These are phyloP conservation scores for Beauveria sp. DNA, from an alignment of 2,329 filamentous ascomycete genomes.

Conservation along the genomic window DNA sequence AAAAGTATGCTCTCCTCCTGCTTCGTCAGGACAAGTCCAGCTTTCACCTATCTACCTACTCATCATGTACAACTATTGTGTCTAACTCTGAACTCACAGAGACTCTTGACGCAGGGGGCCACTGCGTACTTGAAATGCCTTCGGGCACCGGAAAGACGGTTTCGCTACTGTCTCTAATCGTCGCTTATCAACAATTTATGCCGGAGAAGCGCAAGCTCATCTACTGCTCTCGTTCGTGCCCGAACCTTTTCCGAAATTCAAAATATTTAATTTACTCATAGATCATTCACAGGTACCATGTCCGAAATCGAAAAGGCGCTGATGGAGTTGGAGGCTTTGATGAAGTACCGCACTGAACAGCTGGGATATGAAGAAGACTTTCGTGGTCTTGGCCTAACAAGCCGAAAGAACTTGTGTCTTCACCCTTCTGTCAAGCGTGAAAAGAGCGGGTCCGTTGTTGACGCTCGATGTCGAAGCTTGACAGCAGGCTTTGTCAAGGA, in stretches of 20 bases:
- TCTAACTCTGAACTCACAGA: conserved; percentile 24
- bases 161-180: conserved; percentile 86
- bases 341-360: conserved; percentile 88
- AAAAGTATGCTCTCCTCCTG: conserved; percentile 34
- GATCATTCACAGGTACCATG: conserved; percentile 64
- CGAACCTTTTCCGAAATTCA: neutral
- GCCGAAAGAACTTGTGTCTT: conserved; percentile 92
- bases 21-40: neutral
- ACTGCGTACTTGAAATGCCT: conserved; percentile 98
- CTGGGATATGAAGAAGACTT: conserved; percentile 92
- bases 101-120: conserved; percentile 87
- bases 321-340: conserved; percentile 81
- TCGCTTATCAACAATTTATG: conserved; percentile 92
- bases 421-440: conserved; percentile 94
- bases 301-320: conserved; percentile 98
- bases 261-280: neutral
- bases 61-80: neutral
- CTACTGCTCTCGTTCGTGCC: conserved; percentile 77
- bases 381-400: conserved; percentile 82
- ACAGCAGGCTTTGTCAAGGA: conserved; percentile 97
- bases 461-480: conserved; percentile 89
- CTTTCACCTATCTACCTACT: neutral
- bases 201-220: conserved; percentile 93
- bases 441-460: conserved; percentile 89
- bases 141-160: conserved; percentile 98